Percentiles rank a stretch among this genome's conserved stretches.
Evolutionary conservation across 2,329 filamentous ascomycete genomes (phyloP).

Genomic region (Colletotrichum paranaense): DNA sequence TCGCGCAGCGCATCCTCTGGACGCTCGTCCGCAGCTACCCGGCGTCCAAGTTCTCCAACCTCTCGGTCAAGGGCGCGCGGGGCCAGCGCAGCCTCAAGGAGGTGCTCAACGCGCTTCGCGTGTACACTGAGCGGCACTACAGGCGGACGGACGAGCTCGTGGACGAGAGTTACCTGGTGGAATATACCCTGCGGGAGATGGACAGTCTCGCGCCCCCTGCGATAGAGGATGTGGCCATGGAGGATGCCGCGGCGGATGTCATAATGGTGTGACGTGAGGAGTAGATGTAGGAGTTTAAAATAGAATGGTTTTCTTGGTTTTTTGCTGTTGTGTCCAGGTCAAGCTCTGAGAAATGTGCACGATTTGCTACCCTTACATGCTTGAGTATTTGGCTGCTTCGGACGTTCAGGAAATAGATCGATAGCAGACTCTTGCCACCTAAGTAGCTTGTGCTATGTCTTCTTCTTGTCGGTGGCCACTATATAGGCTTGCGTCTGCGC

Average conservation of each 20-base stretch:
- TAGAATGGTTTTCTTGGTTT: background rate
- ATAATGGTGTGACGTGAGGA: slow-evolving; percentile 47
- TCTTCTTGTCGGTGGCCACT: no score
- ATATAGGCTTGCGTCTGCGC: no score
- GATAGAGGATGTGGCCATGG: slow-evolving; percentile 47
- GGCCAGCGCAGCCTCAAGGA: slow-evolving; percentile 80
- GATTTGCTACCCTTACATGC: no score
- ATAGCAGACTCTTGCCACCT: no score
- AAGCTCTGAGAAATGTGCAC: no score
- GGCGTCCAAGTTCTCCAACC: slow-evolving; percentile 77
- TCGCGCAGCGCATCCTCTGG: slow-evolving; percentile 88
- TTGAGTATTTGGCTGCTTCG: no score
- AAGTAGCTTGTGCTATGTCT: no score
- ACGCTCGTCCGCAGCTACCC: slow-evolving; percentile 85
- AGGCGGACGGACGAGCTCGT: slow-evolving; percentile 88
- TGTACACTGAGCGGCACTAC: slow-evolving; percentile 95
- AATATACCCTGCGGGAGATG: slow-evolving; percentile 95
- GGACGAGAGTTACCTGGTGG: slow-evolving; percentile 93
- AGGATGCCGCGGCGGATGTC: slow-evolving; percentile 45
- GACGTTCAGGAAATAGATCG: no score
- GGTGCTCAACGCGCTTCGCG: slow-evolving; percentile 85
- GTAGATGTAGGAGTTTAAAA: background rate
- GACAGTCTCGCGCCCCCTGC: slow-evolving; percentile 73
- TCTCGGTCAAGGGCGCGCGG: slow-evolving; percentile 69
- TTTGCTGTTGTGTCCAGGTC: no score